phyloP scores from a whole-genome alignment of 2,329 filamentous ascomycete genomes.

The Penicillium hordei region DNA sequence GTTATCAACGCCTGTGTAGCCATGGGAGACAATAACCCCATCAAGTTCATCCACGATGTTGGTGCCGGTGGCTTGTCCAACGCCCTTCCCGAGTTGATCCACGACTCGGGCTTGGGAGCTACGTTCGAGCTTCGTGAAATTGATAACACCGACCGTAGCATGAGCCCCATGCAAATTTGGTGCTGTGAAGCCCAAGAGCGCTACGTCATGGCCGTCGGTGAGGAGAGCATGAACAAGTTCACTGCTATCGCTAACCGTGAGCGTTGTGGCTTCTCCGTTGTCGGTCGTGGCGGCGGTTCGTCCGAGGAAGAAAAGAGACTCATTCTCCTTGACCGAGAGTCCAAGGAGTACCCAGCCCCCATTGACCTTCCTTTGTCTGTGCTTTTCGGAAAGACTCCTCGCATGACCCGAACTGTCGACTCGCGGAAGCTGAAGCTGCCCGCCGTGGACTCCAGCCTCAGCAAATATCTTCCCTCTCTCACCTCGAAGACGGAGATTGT shows the following conservation, averaged over 20 bases:
- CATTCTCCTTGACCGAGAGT: constrained; percentile 78
- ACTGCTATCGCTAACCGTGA: constrained; percentile 73
- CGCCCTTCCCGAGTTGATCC: constrained; percentile 83
- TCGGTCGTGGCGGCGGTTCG: constrained; percentile 70
- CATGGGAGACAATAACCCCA: constrained; percentile 80
- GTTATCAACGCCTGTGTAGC: constrained; percentile 93
- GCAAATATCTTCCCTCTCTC: constrained; percentile 62
- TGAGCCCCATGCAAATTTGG: constrained; percentile 97
- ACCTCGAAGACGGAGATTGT: constrained; percentile 51
- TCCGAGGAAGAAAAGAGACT: constrained; percentile 69
- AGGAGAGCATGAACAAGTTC: constrained; percentile 72
- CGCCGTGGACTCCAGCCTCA: constrained; percentile 73
- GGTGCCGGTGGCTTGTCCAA: constrained; percentile 86
- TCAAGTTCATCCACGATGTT: constrained; percentile 96
- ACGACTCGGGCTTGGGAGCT: constrained; percentile 87
- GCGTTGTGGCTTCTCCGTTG: constrained; percentile 87
- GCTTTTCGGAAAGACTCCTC: constrained; percentile 84
- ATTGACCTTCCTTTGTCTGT: constrained; percentile 89
- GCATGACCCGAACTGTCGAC: constrained; percentile 71
- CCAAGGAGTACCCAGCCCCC: constrained; percentile 68
- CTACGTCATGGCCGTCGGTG: constrained; percentile 87
- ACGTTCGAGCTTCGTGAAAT: constrained; percentile 93
- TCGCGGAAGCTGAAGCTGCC: constrained; percentile 67
- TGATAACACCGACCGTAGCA: constrained; percentile 82
- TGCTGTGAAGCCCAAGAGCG: constrained; percentile 96